Conservation (phyloP, 1,139 yeast species). For the Scheffersomyces titani region DNA sequence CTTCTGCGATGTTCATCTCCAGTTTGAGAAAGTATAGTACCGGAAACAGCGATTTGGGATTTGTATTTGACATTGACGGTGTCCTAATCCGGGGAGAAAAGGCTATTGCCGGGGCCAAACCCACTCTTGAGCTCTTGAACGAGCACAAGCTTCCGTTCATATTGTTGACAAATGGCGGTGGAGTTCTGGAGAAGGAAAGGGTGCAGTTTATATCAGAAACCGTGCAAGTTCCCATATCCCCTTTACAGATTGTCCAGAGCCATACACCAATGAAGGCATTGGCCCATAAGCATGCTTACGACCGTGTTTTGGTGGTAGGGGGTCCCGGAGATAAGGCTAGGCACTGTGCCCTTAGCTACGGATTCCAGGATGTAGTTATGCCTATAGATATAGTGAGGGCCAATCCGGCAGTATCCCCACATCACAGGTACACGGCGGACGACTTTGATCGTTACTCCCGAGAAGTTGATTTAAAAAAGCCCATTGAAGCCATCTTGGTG, state of each 20-base stretch:
- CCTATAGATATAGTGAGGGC: slow-evolving; percentile 69
- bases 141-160: slow-evolving; percentile 71
- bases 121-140: slow-evolving; percentile 62
- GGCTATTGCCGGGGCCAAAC: slow-evolving; percentile 67
- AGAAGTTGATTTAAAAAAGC: slow-evolving; percentile 31
- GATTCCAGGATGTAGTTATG: slow-evolving; percentile 76
- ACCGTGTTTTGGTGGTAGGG: slow-evolving; percentile 79
- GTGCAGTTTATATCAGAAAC: slow-evolving; percentile 56
- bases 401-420: slow-evolving; percentile 70
- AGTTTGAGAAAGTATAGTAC: neutral
- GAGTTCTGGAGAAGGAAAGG: slow-evolving; percentile 66
- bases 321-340: slow-evolving; percentile 74
- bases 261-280: slow-evolving; percentile 86
- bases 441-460: slow-evolving; percentile 52
- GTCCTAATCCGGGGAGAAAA: slow-evolving; percentile 79
- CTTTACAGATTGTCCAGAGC: slow-evolving; percentile 77
- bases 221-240: slow-evolving; percentile 52
- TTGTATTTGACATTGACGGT: slow-evolving; percentile 76
- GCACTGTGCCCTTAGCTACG: slow-evolving; percentile 73
- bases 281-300: slow-evolving; percentile 42
- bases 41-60: slow-evolving; percentile 17
- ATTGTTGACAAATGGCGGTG: slow-evolving; percentile 92
- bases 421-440: slow-evolving; percentile 52
- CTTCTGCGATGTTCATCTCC: neutral
- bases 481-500: slow-evolving; percentile 78